Percentiles rank a stretch among this genome's conserved stretches.
These are phyloP conservation scores for Scytalidium lignicola DNA, from an alignment of 2,329 filamentous ascomycete species.

Conservation along the genomic window DNA sequence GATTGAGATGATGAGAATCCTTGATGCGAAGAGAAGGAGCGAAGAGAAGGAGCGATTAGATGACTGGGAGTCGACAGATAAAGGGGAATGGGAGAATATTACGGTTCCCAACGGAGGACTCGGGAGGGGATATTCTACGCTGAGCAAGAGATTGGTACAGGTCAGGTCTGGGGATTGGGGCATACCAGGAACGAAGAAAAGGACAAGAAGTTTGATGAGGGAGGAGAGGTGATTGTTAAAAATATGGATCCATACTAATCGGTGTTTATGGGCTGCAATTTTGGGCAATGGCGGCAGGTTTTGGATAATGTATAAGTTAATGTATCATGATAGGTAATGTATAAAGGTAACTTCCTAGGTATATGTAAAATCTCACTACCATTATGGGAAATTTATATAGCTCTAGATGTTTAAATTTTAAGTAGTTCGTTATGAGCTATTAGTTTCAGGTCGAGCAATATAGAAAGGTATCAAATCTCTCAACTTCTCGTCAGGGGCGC, in stretches of 20 bases:
- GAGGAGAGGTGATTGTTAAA: constrained; percentile 11
- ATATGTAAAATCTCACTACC: neutral
- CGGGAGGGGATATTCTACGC: constrained; percentile 20
- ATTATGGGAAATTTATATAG: neutral
- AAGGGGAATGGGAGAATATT: constrained; percentile 21
- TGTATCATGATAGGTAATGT: neutral
- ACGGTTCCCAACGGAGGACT: constrained; percentile 14
- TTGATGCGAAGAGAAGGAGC: constrained; percentile 9
- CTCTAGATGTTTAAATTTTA: neutral
- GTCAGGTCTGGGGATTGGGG: constrained; percentile 25
- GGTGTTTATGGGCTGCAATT: neutral
- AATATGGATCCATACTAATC: neutral
- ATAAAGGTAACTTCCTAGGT: too few relatives aligned
- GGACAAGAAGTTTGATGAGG: constrained; percentile 24
- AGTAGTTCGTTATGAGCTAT: neutral
- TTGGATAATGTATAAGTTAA: neutral
- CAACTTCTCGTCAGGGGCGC: constrained; percentile 6
- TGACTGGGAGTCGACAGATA: constrained; percentile 17
- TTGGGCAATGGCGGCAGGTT: neutral
- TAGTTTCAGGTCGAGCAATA: constrained; percentile 5
- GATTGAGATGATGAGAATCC: constrained; percentile 22
- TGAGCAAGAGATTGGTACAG: constrained; percentile 22
- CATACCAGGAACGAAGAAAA: constrained; percentile 19
- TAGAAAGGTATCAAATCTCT: constrained; percentile 9
- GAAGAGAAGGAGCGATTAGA: constrained; percentile 14